Base-by-base conservation (phyloP, 805 yeast species). In the Zygotorulaspora sp. region DNA sequence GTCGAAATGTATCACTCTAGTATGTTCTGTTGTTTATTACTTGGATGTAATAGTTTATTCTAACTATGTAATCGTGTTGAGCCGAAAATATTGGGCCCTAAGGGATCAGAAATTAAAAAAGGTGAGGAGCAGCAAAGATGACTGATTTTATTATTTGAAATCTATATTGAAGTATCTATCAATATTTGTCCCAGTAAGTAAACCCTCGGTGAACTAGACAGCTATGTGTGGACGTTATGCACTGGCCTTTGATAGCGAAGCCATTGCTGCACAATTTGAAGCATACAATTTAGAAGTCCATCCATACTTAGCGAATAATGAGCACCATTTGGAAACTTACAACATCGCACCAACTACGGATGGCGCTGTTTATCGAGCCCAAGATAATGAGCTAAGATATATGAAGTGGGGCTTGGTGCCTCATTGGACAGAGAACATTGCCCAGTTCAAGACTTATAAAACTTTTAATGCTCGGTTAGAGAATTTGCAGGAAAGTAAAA, bases 401-500 rank as follows among this genome's bases (percentile, higher is more conserved):
- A 84, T 85, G 92, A 73, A 71, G 32, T 88, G 95, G 84, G 92
- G 95, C 0, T 62, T 87, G 24, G 70, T 84, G 1, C 95, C 96
- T 0, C 51, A 58, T 6, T 83, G 87, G 86, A 68, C 77, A 1
- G 66, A 65, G 28, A 66, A 67, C 15, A 47, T 41, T 7, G 35
- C 38, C 49, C 55, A 70, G 30, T 51, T 57, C 24, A 53, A 57
- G 25, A 49, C 52, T 2, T 67, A 72, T 38, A 68, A 70, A 29
- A 75, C 81, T 10, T 82, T 88, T 67, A 88, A 88, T 63, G 87
- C 95, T 17, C 64, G 92, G 14, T 63, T 64, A 23, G 96, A 87
- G 45, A 72, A 80, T 5, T 66, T 69, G 4, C 36, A 47, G 21
- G 58, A 63, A 1, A 68, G 71, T 29, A 63, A 69, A 15, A 59